Conservation (phyloP, 371 early-diverging fungal species). For the Mortierella sp. region DNA sequence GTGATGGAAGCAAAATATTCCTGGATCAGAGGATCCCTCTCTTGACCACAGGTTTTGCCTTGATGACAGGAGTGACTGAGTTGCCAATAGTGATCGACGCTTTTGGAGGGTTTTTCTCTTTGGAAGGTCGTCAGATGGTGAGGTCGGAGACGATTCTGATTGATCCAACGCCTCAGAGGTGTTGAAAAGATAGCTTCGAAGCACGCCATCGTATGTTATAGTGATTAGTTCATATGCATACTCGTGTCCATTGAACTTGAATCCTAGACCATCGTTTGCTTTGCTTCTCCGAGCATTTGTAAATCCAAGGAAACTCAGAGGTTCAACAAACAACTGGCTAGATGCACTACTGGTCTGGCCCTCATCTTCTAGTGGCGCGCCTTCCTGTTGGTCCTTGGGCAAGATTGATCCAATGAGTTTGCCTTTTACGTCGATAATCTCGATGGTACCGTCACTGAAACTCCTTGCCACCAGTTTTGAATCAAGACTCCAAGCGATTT, state of each 20-base stretch:
- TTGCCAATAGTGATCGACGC: slow-evolving; percentile 35
- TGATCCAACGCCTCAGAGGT: slow-evolving; percentile 29
- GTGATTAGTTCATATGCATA: slow-evolving; percentile 59
- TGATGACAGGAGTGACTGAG: slow-evolving; percentile 31
- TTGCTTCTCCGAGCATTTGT: slow-evolving; percentile 25
- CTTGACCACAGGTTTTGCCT: slow-evolving; percentile 33
- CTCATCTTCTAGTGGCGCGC: slow-evolving; percentile 6
- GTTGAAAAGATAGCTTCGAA: slow-evolving; percentile 61
- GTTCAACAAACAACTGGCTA: slow-evolving; percentile 54
- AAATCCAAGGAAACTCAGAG: slow-evolving; percentile 56
- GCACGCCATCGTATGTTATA: slow-evolving; percentile 56
- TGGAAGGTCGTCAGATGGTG: slow-evolving; percentile 22
- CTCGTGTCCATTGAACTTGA: slow-evolving; percentile 39
- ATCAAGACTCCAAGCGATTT: slow-evolving; percentile 59
- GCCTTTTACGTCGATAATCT: slow-evolving; percentile 55
- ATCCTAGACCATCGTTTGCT: slow-evolving; percentile 2
- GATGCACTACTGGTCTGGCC: slow-evolving; percentile 3
- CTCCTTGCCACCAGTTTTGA: slow-evolving; percentile 56
- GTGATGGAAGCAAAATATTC: slow-evolving; percentile 57
- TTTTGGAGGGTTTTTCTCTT: slow-evolving; percentile 21
- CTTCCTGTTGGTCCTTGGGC: slow-evolving; percentile 33
- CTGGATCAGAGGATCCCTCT: slow-evolving; percentile 58
- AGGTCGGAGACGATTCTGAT: slow-evolving; percentile 6
- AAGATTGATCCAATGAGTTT: slow-evolving; percentile 48
- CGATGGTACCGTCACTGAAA: slow-evolving; percentile 59